Evolutionary conservation across 148 eudicot species (phyloP), one percentile per base, ranked within the genome.

Genomic region (Suaeda aralocaspica): DNA sequence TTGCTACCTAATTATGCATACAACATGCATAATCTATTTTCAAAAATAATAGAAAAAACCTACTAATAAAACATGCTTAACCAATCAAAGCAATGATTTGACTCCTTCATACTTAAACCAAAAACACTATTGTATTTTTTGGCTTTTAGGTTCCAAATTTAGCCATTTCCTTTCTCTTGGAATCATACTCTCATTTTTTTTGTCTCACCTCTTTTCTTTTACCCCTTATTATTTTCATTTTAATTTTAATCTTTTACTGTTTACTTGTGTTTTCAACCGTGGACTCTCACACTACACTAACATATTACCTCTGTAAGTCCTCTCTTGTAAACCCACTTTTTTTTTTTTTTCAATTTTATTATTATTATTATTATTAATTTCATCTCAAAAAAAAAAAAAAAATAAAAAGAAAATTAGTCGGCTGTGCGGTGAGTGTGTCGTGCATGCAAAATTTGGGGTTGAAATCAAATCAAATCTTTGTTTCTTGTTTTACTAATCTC

Each of bases 371-470:
- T n/a, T n/a, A n/a, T n/a, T n/a, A n/a, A n/a, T n/a, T n/a, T n/a
- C n/a, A n/a, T n/a, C n/a, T n/a, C 41, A 36, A 46, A 46, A 9
- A 24, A 24, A 25, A 24, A 25, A 22, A 55, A 9, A 39, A 62
- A 62, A 39, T 0, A 6, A 65, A 26, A 68, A 34, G 12, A 21
- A 64, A 6, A 21, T 21, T 4, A 15, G 41, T 14, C 5, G 33
- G 57, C 21, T 59, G 30, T 6, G 53, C 56, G 55, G 57, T 70
- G 33, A n/a, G 58, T 60, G 67, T 60, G 68, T 72, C 70, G 70
- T 73, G 76, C 76, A 73, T 73, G 76, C 70, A 64, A 53, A 39
- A 16, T 51, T 19, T 15, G 67, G 44, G 67, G 48, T 63, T 62
- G 48, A 14, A 62, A 62, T 49, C 19, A 63, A n/a, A n/a, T n/a